phyloP scores from a whole-genome alignment of 2,329 filamentous ascomycete species.

The Cladosporium halotolerans region DNA sequence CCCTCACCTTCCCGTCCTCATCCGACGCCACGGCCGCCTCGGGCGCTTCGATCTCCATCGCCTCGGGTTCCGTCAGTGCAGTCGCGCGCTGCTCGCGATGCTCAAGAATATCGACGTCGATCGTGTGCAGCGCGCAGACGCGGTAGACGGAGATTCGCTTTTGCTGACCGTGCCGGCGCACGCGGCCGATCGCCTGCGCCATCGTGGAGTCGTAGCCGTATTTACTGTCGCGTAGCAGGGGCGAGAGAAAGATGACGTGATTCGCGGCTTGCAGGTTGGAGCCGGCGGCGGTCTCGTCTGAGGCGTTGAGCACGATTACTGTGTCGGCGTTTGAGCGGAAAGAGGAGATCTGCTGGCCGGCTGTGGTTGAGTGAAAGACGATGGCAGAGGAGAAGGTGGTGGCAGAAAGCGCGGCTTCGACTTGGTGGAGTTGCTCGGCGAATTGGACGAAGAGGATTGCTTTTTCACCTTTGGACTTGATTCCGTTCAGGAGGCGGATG shows the following conservation, averaged over 20 bases:
- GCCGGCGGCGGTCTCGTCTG: slow-evolving; percentile 53
- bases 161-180: slow-evolving; percentile 52
- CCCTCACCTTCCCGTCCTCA: not conserved
- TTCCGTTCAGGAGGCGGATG: slow-evolving; percentile 37
- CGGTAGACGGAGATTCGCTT: slow-evolving; percentile 57
- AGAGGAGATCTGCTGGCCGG: slow-evolving; percentile 16
- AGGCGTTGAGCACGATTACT: slow-evolving; percentile 53
- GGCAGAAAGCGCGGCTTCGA: slow-evolving; percentile 29
- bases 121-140: slow-evolving; percentile 72
- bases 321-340: slow-evolving; percentile 32
- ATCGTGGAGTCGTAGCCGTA: slow-evolving; percentile 53
- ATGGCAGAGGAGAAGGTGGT: slow-evolving; percentile 30
- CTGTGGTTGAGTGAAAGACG: slow-evolving; percentile 28
- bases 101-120: slow-evolving; percentile 44
- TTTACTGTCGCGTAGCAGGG: slow-evolving; percentile 45
- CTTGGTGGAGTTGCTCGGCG: slow-evolving; percentile 37
- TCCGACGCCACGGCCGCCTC: slow-evolving; percentile 10
- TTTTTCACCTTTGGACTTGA: slow-evolving; percentile 40
- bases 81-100: slow-evolving; percentile 32
- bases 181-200: slow-evolving; percentile 58
- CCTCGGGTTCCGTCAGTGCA: slow-evolving; percentile 21
- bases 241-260: slow-evolving; percentile 58
- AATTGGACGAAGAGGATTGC: slow-evolving; percentile 53
- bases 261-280: slow-evolving; percentile 57
- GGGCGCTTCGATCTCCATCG: slow-evolving; percentile 14